phyloP scores from a whole-genome alignment of 768 basidiomycete genomes.

The Fistulinella prunicolor region DNA sequence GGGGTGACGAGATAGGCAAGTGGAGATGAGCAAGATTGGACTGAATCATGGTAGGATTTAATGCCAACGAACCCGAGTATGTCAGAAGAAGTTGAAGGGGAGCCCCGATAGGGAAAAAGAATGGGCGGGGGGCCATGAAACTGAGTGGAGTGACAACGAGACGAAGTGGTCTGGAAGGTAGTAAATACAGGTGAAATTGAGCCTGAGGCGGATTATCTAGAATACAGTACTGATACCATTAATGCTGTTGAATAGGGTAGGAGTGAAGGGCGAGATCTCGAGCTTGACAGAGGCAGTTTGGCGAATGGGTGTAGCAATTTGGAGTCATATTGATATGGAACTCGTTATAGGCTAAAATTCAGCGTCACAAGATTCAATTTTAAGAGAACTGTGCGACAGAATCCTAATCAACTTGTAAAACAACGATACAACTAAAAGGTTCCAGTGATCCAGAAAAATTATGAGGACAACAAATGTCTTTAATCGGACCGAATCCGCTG shows the following conservation, averaged over 20 bases:
- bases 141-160: constrained; percentile 5
- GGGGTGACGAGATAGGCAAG: constrained; percentile 56
- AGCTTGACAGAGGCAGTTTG: constrained; percentile 11
- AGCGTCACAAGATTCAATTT: no score
- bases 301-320: constrained; percentile 23
- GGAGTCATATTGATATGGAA: no score
- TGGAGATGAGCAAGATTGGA: constrained; percentile 35
- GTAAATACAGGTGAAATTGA: constrained; percentile 10
- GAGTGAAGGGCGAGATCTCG: constrained; percentile 12
- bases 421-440: no score
- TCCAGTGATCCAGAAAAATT: no score
- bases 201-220: constrained; percentile 34
- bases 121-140: constrained; percentile 39
- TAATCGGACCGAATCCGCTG: no score
- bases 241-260: constrained; percentile 19
- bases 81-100: constrained; percentile 57
- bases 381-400: no score
- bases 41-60: constrained; percentile 61
- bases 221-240: constrained; percentile 36
- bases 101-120: constrained; percentile 69
- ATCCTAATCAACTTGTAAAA: no score
- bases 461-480: no score
- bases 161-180: constrained; percentile 4
- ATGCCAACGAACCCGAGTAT: constrained; percentile 77
- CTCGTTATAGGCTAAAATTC: no score